Evolutionary conservation across 2,329 filamentous ascomycete species (phyloP).

Genomic region (Paecilomyces sp.): DNA sequence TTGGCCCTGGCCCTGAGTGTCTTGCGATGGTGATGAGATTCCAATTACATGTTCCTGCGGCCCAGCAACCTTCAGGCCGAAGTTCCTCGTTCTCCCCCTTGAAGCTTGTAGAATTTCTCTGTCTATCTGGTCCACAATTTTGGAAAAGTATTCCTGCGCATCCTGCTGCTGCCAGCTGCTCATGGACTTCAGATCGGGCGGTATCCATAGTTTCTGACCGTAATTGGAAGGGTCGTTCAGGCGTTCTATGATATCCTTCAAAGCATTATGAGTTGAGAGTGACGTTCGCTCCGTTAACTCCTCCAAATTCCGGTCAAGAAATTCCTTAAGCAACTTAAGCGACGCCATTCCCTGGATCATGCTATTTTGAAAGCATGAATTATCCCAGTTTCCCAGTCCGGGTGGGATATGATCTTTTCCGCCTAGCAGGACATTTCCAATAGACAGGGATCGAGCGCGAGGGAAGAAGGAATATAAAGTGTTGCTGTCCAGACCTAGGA

Average conservation of each 20-base stretch:
- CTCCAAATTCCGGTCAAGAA: slow-evolving; percentile 47
- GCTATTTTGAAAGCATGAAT: slow-evolving; percentile 97
- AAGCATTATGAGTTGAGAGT: slow-evolving; percentile 44
- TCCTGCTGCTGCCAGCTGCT: slow-evolving; percentile 95
- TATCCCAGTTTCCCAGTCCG: slow-evolving; percentile 85
- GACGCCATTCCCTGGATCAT: slow-evolving; percentile 80
- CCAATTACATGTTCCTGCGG: slow-evolving; percentile 26
- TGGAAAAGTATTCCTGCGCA: slow-evolving; percentile 94
- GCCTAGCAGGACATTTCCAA: slow-evolving; percentile 41
- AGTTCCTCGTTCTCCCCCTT: slow-evolving; percentile 34
- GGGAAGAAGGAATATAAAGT: slow-evolving; percentile 54
- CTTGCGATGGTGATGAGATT: slow-evolving; percentile 9
- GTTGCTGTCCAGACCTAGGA: slow-evolving; percentile 54
- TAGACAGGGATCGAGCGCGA: slow-evolving; percentile 48
- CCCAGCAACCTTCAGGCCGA: slow-evolving; percentile 33
- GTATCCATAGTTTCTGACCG: slow-evolving; percentile 74
- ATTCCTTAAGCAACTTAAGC: slow-evolving; percentile 60
- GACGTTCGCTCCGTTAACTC: slow-evolving; percentile 27
- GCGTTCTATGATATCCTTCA: slow-evolving; percentile 61
- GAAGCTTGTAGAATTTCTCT: slow-evolving; percentile 59
- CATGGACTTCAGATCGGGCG: slow-evolving; percentile 77
- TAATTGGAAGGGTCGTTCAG: slow-evolving; percentile 65
- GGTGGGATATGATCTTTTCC: slow-evolving; percentile 30
- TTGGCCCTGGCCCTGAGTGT: slow-evolving; percentile 8
- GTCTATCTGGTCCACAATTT: slow-evolving; percentile 77